Percentiles rank a stretch among this genome's conserved stretches.
Evolutionary conservation across 352 stramenopile genomes (phyloP).

Genomic region (Peronosclerospora sorghi): DNA sequence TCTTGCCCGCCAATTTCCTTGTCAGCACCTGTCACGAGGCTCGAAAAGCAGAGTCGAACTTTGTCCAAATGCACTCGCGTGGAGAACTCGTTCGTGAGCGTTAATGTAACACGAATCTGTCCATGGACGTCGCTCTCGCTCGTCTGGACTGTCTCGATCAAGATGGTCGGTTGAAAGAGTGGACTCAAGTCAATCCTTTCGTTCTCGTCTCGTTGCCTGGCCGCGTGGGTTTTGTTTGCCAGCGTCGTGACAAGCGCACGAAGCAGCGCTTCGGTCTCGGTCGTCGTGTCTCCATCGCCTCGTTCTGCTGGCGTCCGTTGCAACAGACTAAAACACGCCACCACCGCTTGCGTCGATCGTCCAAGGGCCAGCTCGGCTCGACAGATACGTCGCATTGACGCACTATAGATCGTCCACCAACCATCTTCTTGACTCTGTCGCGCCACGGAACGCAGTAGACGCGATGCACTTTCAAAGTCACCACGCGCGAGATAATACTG

Average conservation of each 20-base stretch:
- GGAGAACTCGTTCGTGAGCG: slow-evolving; percentile 47
- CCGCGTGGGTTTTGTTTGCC: neutral
- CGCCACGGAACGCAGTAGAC: slow-evolving; percentile 51
- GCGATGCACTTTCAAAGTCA: slow-evolving; percentile 54
- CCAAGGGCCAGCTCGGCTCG: slow-evolving; percentile 41
- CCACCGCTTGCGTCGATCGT: slow-evolving; percentile 38
- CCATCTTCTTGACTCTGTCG: slow-evolving; percentile 70
- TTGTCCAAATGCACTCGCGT: slow-evolving; percentile 45
- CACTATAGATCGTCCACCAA: slow-evolving; percentile 52
- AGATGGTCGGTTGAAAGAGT: slow-evolving; percentile 35
- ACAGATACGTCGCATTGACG: slow-evolving; percentile 46
- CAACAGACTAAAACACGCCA: slow-evolving; percentile 55
- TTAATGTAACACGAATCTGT: slow-evolving; percentile 43
- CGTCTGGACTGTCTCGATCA: slow-evolving; percentile 47
- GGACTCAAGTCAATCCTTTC: slow-evolving; percentile 51
- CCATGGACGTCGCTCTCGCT: slow-evolving; percentile 31
- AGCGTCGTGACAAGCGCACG: slow-evolving; percentile 31
- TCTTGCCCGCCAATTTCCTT: neutral
- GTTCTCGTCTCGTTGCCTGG: slow-evolving; percentile 7
- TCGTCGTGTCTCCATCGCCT: slow-evolving; percentile 33
- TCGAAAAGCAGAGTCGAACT: slow-evolving; percentile 37
- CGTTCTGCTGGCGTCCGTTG: slow-evolving; percentile 36
- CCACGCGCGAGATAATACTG: slow-evolving; percentile 40
- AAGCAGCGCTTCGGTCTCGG: slow-evolving; percentile 25
- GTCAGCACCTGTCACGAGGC: slow-evolving; percentile 1